phyloP scores from a whole-genome alignment of 139 green algal species.

The Picochlorum sp. region DNA sequence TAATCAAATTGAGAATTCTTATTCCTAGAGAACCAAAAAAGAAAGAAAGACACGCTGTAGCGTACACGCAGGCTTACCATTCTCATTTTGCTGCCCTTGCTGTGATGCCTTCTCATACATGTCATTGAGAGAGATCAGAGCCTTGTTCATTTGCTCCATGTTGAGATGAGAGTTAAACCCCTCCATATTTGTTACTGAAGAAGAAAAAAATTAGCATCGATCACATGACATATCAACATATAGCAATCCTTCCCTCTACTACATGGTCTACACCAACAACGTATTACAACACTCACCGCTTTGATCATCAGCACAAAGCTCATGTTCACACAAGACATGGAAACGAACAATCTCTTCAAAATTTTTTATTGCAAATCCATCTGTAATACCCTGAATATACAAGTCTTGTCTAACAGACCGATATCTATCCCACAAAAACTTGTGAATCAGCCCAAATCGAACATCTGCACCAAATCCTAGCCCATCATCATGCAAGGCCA shows the following conservation, averaged over 20 bases:
- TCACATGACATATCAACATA: background rate
- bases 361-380: constrained; percentile 30
- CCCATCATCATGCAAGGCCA: background rate
- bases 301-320: constrained; percentile 43
- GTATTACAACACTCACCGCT: constrained; percentile 1
- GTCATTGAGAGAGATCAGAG: constrained; percentile 47
- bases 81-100: constrained; percentile 2
- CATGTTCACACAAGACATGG: constrained; percentile 63
- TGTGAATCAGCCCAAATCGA: constrained; percentile 44
- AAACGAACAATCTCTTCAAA: constrained; percentile 63
- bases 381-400: constrained; percentile 52
- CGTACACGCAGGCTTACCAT: constrained; percentile 8
- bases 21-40: background rate
- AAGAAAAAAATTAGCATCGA: background rate
- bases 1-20: background rate
- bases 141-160: constrained; percentile 74
- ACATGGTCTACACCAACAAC: background rate
- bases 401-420: constrained; percentile 63
- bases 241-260: constrained; percentile 42
- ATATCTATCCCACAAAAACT: constrained; percentile 84
- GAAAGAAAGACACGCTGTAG: background rate
- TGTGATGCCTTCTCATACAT: constrained; percentile 49
- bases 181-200: constrained; percentile 35
- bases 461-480: background rate
- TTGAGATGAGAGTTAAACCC: constrained; percentile 76